Evolutionary conservation across 805 yeast species (phyloP), one percentile per base, ranked within the genome.

Genomic region (Clavispora vitiphila): DNA sequence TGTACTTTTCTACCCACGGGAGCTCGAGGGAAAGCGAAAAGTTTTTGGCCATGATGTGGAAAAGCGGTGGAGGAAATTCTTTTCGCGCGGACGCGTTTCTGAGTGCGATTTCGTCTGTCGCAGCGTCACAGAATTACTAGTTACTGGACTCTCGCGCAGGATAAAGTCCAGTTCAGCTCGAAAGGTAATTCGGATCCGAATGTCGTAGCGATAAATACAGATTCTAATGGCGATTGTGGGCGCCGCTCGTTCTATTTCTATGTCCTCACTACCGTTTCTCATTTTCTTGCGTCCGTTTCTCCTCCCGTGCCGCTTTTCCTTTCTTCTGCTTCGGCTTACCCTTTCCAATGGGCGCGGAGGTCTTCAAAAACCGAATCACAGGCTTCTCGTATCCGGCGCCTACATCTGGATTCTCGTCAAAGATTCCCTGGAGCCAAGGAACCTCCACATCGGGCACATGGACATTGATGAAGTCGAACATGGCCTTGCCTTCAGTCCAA

Each of bases 1-100:
- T 79, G 60, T 93, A 93, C 58, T 93, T 93, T 56, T 93, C 99
- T n/a, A 93, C 98, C 75, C 75, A 69, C 12, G 75, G 75, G 32
- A 69, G 64, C 42, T 69, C 73, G 30, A 61, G 51, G 8, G 44
- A 32, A 14, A 48, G 50, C 16, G 46, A 41, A 21, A 37, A 30
- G 37, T 42, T 38, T 12, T 37, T 38, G 31, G 38, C 22, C 37
- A 26, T 38, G 36, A 11, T 32, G 35, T 34, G 30, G 15, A 26
- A 26, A 26, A n/a, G 16, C 16, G 16, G 15, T 12, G 30, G 21
- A 16, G 12, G 34, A 30, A n/a, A 14, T 20, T 34, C 21, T 16
- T 20, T 34, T 34, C n/a, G 15, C 35, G 36, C 36, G 36, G 16
- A 34, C 36, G 36, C 36, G 36, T 20, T 34, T 16, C 9, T 27